phyloP scores from a whole-genome alignment of 2,329 filamentous ascomycete genomes.

The Stenocarpella maydis region DNA sequence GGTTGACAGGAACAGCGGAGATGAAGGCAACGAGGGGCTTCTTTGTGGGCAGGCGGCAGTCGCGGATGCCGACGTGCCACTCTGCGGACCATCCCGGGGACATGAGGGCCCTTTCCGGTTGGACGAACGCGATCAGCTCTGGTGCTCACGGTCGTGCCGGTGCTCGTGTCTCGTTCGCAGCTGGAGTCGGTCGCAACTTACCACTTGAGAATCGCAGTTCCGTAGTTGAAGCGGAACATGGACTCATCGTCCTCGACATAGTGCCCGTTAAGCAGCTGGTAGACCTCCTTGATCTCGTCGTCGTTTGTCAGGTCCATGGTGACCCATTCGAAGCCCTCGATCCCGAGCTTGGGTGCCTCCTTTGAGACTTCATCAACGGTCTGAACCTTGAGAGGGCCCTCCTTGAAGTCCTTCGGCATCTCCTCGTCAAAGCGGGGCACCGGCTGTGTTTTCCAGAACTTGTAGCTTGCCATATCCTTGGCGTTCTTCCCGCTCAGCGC shows the following conservation, averaged over 20 bases:
- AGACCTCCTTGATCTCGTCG: slow-evolving; percentile 85
- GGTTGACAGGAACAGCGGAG: slow-evolving; percentile 85
- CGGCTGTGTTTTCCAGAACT: slow-evolving; percentile 98
- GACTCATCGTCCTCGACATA: slow-evolving; percentile 98
- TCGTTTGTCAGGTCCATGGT: slow-evolving; percentile 85
- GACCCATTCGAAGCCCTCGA: slow-evolving; percentile 93
- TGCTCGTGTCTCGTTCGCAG: neutral
- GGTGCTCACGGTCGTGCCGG: neutral
- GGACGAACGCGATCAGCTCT: slow-evolving; percentile 8
- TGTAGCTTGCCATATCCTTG: slow-evolving; percentile 97
- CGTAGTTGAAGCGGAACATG: slow-evolving; percentile 98
- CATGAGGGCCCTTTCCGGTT: slow-evolving; percentile 78
- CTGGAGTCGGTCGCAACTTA: slow-evolving; percentile 49
- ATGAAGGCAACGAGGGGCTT: slow-evolving; percentile 92
- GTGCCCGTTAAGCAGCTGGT: slow-evolving; percentile 88
- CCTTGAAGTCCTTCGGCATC: slow-evolving; percentile 63
- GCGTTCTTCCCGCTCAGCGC: slow-evolving; percentile 85
- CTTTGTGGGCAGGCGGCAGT: slow-evolving; percentile 71
- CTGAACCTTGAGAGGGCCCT: slow-evolving; percentile 86
- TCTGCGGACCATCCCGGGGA: slow-evolving; percentile 92
- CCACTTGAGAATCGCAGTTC: slow-evolving; percentile 87
- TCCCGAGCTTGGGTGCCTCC: slow-evolving; percentile 72
- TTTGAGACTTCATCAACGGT: slow-evolving; percentile 81
- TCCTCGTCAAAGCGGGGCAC: slow-evolving; percentile 82
- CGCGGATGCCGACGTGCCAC: slow-evolving; percentile 95